phyloP scores from a whole-genome alignment of 495 filamentous ascomycete species.

The Xylaria sp. region DNA sequence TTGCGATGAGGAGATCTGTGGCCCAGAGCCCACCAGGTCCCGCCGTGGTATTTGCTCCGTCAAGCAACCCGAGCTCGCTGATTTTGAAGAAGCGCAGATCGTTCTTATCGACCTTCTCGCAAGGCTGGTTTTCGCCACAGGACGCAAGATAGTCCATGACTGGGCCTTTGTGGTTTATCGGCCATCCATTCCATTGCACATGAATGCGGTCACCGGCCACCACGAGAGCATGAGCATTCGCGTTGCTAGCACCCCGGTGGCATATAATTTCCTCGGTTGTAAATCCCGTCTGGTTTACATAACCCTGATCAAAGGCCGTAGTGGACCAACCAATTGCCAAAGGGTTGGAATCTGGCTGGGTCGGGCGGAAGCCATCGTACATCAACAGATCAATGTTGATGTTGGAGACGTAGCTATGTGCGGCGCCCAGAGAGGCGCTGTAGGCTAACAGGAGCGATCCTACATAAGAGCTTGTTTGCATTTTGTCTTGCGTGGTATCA shows the following conservation, averaged over 20 bases:
- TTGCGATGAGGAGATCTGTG: constrained; percentile 69
- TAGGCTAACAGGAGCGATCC: background rate
- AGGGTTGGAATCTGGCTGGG: constrained; percentile 42
- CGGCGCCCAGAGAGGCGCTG: constrained; percentile 25
- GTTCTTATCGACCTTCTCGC: constrained; percentile 69
- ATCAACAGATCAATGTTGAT: constrained; percentile 61
- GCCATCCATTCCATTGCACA: constrained; percentile 73
- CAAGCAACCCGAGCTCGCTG: constrained; percentile 60
- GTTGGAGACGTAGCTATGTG: constrained; percentile 67
- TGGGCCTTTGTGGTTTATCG: constrained; percentile 60
- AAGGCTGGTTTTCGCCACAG: constrained; percentile 64
- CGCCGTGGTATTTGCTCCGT: constrained; percentile 40
- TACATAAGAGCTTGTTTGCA: background rate
- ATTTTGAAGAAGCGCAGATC: constrained; percentile 77
- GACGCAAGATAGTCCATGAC: constrained; percentile 71
- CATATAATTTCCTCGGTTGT: constrained; percentile 68
- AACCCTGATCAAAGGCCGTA: constrained; percentile 59
- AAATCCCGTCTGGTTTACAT: constrained; percentile 56
- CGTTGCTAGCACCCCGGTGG: constrained; percentile 64
- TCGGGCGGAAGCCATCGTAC: constrained; percentile 56
- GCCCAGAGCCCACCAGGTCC: constrained; percentile 53
- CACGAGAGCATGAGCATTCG: constrained; percentile 58
- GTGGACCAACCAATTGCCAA: constrained; percentile 53
- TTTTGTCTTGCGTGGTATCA: background rate
- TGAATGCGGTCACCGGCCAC: constrained; percentile 61